A percentile compares a stretch with the other conserved stretches of the same genome.
These are phyloP conservation scores for Alternaria dauci DNA, from an alignment of 2,329 filamentous ascomycete species.

Conservation along the genomic window DNA sequence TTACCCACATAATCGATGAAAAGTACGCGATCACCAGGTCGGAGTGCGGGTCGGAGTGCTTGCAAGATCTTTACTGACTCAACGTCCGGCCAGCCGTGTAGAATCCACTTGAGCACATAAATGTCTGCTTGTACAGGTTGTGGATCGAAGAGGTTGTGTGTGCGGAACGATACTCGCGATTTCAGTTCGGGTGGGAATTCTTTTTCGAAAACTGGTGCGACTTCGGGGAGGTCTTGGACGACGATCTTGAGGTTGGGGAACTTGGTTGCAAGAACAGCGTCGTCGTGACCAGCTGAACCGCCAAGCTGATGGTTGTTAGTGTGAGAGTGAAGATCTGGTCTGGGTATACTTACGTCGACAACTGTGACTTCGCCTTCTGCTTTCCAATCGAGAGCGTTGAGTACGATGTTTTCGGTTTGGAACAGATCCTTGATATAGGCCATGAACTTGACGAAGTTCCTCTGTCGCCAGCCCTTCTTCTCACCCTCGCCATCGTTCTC, in stretches of 20 bases:
- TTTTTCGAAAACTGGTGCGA: slow-evolving; percentile 32
- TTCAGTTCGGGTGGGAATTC: slow-evolving; percentile 34
- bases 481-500: slow-evolving; percentile 44
- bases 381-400: slow-evolving; percentile 40
- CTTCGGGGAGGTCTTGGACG: slow-evolving; percentile 44
- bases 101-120: slow-evolving; percentile 67
- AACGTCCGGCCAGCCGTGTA: slow-evolving; percentile 69
- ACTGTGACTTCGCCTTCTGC: slow-evolving; percentile 33
- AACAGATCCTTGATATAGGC: slow-evolving; percentile 46
- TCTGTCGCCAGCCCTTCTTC: slow-evolving; percentile 42
- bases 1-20: slow-evolving; percentile 51
- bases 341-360: slow-evolving; percentile 36
- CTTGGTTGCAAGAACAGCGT: slow-evolving; percentile 35
- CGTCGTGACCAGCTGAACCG: slow-evolving; percentile 45
- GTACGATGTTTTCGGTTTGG: slow-evolving; percentile 35
- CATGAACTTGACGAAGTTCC: slow-evolving; percentile 47
- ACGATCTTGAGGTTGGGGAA: slow-evolving; percentile 42
- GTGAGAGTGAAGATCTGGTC: background rate
- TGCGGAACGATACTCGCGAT: slow-evolving; percentile 49
- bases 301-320: slow-evolving; percentile 28
- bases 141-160: slow-evolving; percentile 67
- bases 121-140: slow-evolving; percentile 63
- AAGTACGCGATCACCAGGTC: slow-evolving; percentile 62
- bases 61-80: slow-evolving; percentile 44
- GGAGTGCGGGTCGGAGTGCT: slow-evolving; percentile 63